These are phyloP conservation scores for Backusella macrospora DNA, from an alignment of 192 early-diverging fungal genomes.

Conservation along the genomic window DNA sequence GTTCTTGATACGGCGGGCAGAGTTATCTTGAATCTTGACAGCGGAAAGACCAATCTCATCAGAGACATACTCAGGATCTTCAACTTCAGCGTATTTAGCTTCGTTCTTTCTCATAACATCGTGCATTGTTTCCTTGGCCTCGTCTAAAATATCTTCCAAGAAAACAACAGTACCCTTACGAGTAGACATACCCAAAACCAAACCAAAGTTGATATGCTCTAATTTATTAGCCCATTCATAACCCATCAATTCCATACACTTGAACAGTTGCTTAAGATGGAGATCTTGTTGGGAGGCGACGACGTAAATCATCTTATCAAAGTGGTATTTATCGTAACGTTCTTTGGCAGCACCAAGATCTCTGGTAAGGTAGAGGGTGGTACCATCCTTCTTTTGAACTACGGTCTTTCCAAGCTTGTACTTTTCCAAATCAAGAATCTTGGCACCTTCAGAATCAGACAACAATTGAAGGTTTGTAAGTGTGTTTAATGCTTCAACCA, in stretches of 20 bases:
- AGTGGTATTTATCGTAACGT: conserved; percentile 85
- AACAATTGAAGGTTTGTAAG: conserved; percentile 75
- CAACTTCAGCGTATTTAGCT: conserved; percentile 82
- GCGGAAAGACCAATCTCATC: conserved; percentile 93
- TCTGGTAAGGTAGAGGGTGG: conserved; percentile 91
- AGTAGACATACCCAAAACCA: conserved; percentile 95
- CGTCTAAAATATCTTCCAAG: conserved; percentile 91
- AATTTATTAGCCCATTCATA: conserved; percentile 83
- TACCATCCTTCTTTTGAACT: conserved; percentile 89
- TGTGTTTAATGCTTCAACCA: conserved; percentile 68
- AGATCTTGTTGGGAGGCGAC: conserved; percentile 88
- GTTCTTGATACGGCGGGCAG: conserved; percentile 89
- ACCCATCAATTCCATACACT: conserved; percentile 81
- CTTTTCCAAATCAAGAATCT: conserved; percentile 81
- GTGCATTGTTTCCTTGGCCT: conserved; percentile 88
- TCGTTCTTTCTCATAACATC: conserved; percentile 90
- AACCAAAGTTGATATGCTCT: conserved; percentile 92
- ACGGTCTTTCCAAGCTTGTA: conserved; percentile 85
- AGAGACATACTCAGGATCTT: conserved; percentile 77
- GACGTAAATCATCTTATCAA: conserved; percentile 93
- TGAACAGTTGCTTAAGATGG: conserved; percentile 95
- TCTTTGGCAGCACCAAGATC: conserved; percentile 96
- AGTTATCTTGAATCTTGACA: conserved; percentile 90
- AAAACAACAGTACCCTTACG: conserved; percentile 95
- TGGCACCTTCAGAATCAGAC: conserved; percentile 79